Conservation (phyloP, 2,329 filamentous ascomycete species). For the Stemphylium lycopersici region DNA sequence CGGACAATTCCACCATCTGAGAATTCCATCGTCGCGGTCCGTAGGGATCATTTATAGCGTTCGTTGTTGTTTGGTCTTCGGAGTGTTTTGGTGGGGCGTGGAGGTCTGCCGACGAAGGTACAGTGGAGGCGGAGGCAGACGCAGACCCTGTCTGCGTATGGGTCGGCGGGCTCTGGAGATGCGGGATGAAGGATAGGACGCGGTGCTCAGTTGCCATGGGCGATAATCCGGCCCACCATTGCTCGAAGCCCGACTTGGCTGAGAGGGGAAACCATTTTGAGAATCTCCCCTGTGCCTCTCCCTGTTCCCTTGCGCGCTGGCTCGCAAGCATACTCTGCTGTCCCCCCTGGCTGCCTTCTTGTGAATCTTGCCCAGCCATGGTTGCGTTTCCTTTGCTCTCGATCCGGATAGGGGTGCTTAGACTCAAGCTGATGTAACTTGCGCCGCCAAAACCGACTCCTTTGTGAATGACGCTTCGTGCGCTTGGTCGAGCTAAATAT, state of each 20-base stretch:
- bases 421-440: constrained; percentile 36
- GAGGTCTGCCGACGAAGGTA: constrained; percentile 50
- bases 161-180: constrained; percentile 73
- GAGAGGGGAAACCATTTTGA: constrained; percentile 76
- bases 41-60: constrained; percentile 70
- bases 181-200: constrained; percentile 84
- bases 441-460: constrained; percentile 42
- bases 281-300: constrained; percentile 40
- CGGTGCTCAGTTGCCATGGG: constrained; percentile 84
- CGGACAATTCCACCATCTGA: constrained; percentile 80
- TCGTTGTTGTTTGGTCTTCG: constrained; percentile 56
- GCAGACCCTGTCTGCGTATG: constrained; percentile 68
- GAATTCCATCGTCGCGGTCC: constrained; percentile 87
- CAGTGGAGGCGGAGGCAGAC: constrained; percentile 55
- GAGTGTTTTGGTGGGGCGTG: constrained; percentile 42
- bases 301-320: constrained; percentile 52
- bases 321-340: constrained; percentile 59
- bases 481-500: constrained; percentile 30
- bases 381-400: constrained; percentile 33
- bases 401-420: constrained; percentile 38
- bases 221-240: constrained; percentile 82
- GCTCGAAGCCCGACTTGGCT: constrained; percentile 80
- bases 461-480: constrained; percentile 30
- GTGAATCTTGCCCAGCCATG: constrained; percentile 36
- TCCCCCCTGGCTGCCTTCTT: constrained; percentile 29